Evolutionary conservation across 345 rosid species (phyloP).

Genomic region (Nasturtium officinale): DNA sequence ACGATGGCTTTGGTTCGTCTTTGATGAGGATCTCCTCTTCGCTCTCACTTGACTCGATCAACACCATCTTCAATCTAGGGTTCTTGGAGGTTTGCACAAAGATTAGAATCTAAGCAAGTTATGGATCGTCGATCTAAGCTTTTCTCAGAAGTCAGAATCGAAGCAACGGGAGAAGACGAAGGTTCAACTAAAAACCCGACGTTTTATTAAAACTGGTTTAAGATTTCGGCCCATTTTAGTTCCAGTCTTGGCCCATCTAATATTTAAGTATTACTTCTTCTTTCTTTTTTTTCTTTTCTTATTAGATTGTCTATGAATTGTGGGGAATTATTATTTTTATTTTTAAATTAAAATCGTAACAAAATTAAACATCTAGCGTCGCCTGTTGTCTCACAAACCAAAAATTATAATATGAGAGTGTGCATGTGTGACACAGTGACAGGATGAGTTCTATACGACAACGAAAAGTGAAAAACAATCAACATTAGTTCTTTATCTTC

Average conservation of each 20-base stretch:
- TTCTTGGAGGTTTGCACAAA: conserved; percentile 18
- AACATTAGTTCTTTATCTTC: background rate
- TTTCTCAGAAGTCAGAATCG: background rate
- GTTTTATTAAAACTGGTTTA: background rate
- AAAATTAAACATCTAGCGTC: background rate
- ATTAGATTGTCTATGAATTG: background rate
- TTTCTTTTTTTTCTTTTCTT: background rate
- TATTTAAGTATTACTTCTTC: background rate
- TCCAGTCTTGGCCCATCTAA: conserved; percentile 10
- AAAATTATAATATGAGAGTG: background rate
- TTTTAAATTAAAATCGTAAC: background rate
- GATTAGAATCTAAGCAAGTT: conserved; percentile 3
- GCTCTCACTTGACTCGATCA: conserved; percentile 48
- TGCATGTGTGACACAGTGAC: background rate
- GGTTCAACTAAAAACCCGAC: conserved; percentile 6
- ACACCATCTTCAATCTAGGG: conserved; percentile 51
- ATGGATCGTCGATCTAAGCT: conserved; percentile 33
- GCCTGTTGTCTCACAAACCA: background rate
- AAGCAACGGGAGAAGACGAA: conserved; percentile 19
- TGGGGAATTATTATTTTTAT: background rate
- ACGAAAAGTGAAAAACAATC: background rate
- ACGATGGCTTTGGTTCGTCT: conserved; percentile 11
- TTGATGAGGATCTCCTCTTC: conserved; percentile 30
- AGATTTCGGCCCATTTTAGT: background rate
- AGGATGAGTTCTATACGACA: background rate